phyloP scores from a whole-genome alignment of 495 filamentous ascomycete species.

The Astrocystis sublimbata region DNA sequence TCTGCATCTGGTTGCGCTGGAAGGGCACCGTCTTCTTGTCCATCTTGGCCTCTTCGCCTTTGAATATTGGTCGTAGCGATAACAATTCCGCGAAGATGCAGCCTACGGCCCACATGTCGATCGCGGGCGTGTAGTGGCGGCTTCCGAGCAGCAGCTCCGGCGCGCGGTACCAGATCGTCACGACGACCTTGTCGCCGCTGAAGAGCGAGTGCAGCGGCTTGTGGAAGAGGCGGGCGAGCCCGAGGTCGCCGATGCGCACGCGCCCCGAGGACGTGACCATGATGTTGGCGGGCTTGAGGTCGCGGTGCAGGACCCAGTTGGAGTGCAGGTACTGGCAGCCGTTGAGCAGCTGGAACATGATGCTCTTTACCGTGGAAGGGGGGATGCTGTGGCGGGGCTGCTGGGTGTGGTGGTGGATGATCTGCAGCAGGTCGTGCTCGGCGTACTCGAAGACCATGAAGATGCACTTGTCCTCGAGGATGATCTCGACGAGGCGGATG shows the following conservation, averaged over 20 bases:
- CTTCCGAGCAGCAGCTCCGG: conserved; percentile 90
- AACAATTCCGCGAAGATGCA: conserved; percentile 97
- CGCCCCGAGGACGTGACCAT: conserved; percentile 90
- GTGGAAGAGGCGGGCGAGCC: conserved; percentile 88
- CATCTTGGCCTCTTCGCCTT: conserved; percentile 98
- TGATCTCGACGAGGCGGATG: conserved; percentile 91
- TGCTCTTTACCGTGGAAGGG: conserved; percentile 81
- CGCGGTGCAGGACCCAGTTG: conserved; percentile 96
- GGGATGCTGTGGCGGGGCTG: conserved; percentile 84
- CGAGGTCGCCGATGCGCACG: conserved; percentile 92
- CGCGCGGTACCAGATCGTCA: conserved; percentile 99
- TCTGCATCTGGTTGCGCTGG: conserved; percentile 97
- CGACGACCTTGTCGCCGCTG: conserved; percentile 95
- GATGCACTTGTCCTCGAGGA: conserved; percentile 97
- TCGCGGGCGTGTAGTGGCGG: conserved; percentile 91
- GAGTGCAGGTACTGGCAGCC: conserved; percentile 92
- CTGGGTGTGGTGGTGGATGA: conserved; percentile 96
- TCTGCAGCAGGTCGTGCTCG: conserved; percentile 94
- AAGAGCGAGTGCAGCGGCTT: conserved; percentile 90
- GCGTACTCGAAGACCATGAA: conserved; percentile 99
- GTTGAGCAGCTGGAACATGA: conserved; percentile 92
- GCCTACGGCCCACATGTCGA: conserved; percentile 96
- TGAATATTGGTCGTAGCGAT: conserved; percentile 91
- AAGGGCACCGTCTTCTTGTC: conserved; percentile 98
- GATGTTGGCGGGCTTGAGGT: conserved; percentile 97